Evolutionary conservation across 805 yeast genomes (phyloP).

Genomic region (Candida patagonica): DNA sequence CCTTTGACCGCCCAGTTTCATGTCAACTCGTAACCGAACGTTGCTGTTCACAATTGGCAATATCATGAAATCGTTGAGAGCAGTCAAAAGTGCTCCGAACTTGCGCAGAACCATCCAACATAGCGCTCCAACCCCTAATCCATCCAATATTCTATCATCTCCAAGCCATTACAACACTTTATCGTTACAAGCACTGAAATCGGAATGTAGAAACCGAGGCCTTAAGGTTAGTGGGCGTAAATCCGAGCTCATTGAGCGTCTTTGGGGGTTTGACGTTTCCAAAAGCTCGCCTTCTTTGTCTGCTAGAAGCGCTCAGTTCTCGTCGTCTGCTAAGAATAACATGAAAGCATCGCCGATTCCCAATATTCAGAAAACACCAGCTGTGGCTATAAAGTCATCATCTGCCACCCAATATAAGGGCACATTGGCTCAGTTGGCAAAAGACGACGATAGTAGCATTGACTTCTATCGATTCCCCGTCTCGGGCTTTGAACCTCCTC

Average conservation of each 20-base stretch:
- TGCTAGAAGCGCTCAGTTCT: background rate
- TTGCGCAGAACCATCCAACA: constrained; percentile 11
- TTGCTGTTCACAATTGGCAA: too few species aligned
- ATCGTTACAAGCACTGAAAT: constrained; percentile 43
- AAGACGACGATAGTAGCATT: constrained; percentile 28
- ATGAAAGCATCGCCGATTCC: too few species aligned
- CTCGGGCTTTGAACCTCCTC: constrained; percentile 7
- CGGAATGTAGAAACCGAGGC: constrained; percentile 52
- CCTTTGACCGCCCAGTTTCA: too few species aligned
- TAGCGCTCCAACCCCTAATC: constrained; percentile 23
- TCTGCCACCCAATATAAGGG: constrained; percentile 8
- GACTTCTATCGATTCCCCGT: constrained; percentile 26
- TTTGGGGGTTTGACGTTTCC: constrained; percentile 15
- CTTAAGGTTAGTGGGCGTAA: constrained; percentile 55
- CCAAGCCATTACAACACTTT: constrained; percentile 17
- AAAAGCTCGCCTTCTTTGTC: background rate
- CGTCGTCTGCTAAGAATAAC: background rate
- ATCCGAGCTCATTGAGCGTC: constrained; percentile 40
- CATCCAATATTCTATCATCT: constrained; percentile 23
- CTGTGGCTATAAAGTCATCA: constrained; percentile 6
- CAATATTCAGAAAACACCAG: too few species aligned
- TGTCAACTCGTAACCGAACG: too few species aligned
- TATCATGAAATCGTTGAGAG: constrained; percentile 5
- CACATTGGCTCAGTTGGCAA: too few species aligned
- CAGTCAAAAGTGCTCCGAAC: constrained; percentile 8